Base-by-base conservation (phyloP, 345 rosid genomes). In the Jatropha curcas region DNA sequence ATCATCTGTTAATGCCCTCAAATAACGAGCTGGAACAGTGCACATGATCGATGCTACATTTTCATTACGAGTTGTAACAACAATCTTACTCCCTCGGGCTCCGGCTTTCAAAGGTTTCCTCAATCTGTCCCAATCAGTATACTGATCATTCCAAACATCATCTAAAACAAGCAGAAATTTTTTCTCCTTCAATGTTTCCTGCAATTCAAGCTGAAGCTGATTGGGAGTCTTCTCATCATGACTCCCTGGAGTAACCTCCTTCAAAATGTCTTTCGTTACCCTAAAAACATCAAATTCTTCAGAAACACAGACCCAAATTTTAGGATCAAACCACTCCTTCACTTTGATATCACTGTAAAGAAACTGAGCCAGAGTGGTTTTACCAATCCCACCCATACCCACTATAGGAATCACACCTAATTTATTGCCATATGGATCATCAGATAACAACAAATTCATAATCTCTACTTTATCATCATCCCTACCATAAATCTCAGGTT, bases 241-340 rank as follows among this genome's bases (percentile, higher is more conserved):
- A 12, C 0, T 27, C 20, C 2, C 13, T 14, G 64, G 17, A 16
- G 22, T 14, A 20, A 27, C 56, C 10, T 28, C 14, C 22, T 5
- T 25, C 27, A 28, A 31, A 30, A 66, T 66, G 7, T 45, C 57
- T 25, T 46, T 31, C 19, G 57, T 66, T 17, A 66, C 22, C 37
- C 27, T 66, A 5, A 27, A 27, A 3, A 46, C 56, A 45, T 66
- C 24, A 2, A 66, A 66, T 4, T 13, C 56, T 48, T 45, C 37
- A 1, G 70, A 66, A 6, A 66, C 57, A 66, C 35, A 66, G 17
- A 27, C 70, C 70, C 70, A 66, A 10, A 53, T 53, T 45, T 16
- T 66, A 2, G 28, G 24, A 66, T 66, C 24, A 66, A 66, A 66
- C 4, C 8, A 48, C 16, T 28, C 24, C 16, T 10, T 4, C 17